A percentile compares a stretch with the other conserved stretches of the same genome.
phyloP scores from a whole-genome alignment of 164 flowering plant species.

The Vitis rotundifolia region DNA sequence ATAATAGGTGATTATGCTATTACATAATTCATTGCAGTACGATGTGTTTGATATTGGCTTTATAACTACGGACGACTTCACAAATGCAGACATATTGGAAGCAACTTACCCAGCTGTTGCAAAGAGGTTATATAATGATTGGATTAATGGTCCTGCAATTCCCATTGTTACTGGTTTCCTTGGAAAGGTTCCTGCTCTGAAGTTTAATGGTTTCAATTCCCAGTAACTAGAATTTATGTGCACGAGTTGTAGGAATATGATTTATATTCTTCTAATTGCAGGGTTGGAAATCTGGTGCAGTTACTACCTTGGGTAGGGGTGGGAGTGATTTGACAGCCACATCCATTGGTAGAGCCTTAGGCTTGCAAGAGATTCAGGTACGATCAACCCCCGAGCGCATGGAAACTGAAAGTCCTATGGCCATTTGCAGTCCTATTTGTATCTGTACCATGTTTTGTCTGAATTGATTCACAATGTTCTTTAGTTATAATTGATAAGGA shows the following conservation, averaged over 20 bases:
- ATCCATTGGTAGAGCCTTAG: conserved; percentile 89
- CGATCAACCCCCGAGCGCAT: background rate
- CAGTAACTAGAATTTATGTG: too few species aligned
- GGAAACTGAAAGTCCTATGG: too few species aligned
- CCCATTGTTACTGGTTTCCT: conserved; percentile 97
- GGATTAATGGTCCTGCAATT: conserved; percentile 82
- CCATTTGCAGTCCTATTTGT: too few species aligned
- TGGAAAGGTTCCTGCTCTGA: conserved; percentile 64
- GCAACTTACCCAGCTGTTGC: conserved; percentile 98
- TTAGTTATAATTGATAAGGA: too few species aligned
- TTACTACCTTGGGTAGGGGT: conserved; percentile 92
- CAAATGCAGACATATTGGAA: conserved; percentile 95
- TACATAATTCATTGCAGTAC: conserved; percentile 59
- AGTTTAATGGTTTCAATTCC: background rate
- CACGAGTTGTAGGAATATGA: background rate
- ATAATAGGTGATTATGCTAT: background rate
- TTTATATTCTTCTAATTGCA: conserved; percentile 22
- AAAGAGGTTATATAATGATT: conserved; percentile 76
- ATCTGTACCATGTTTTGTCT: too few species aligned
- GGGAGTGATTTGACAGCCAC: conserved; percentile 98
- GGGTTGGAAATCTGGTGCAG: conserved; percentile 85
- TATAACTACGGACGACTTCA: conserved; percentile 94
- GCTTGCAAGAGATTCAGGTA: conserved; percentile 87
- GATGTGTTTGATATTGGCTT: conserved; percentile 96
- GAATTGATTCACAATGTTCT: too few species aligned